Percentiles rank a stretch among this genome's conserved stretches.
Conservation (phyloP, 2,329 filamentous ascomycete species). For the Trichoderma sp. region DNA sequence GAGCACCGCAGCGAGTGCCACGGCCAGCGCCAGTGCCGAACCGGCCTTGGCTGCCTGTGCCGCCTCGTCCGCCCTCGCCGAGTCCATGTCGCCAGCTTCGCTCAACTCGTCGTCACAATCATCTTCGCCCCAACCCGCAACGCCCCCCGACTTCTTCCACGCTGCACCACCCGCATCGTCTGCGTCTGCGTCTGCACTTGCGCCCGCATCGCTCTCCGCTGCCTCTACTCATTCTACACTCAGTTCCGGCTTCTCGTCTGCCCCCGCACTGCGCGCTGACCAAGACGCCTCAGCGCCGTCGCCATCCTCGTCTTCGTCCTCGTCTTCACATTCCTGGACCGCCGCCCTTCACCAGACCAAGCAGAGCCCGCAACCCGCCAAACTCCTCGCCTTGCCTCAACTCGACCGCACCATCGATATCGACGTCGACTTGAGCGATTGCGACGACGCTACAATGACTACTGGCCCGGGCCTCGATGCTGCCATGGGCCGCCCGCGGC, state of each 20-base stretch:
- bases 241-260: neutral
- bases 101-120: slow-evolving; percentile 36
- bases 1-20: slow-evolving; percentile 24
- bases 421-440: slow-evolving; percentile 28
- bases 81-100: slow-evolving; percentile 31
- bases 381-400: slow-evolving; percentile 28
- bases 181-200: slow-evolving; percentile 10
- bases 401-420: slow-evolving; percentile 27
- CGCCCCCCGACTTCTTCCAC: slow-evolving; percentile 29
- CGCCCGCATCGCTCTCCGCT: slow-evolving; percentile 11
- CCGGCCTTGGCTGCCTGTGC: slow-evolving; percentile 22
- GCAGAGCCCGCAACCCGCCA: slow-evolving; percentile 14
- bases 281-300: slow-evolving; percentile 27
- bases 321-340: neutral
- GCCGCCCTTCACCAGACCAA: neutral
- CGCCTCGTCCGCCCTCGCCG: slow-evolving; percentile 26
- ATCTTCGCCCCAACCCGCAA: slow-evolving; percentile 37
- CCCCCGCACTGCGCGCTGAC: slow-evolving; percentile 22
- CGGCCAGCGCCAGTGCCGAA: slow-evolving; percentile 6
- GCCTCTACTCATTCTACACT: slow-evolving; percentile 22
- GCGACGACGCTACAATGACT: slow-evolving; percentile 51
- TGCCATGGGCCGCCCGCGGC: slow-evolving; percentile 54
- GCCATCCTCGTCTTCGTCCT: slow-evolving; percentile 9
- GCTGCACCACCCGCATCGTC: slow-evolving; percentile 21
- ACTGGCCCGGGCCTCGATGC: slow-evolving; percentile 57